A percentile compares a stretch with the other conserved stretches of the same genome.
phyloP scores from a whole-genome alignment of 2,329 filamentous ascomycete species.

The Aspergillus uvarum region DNA sequence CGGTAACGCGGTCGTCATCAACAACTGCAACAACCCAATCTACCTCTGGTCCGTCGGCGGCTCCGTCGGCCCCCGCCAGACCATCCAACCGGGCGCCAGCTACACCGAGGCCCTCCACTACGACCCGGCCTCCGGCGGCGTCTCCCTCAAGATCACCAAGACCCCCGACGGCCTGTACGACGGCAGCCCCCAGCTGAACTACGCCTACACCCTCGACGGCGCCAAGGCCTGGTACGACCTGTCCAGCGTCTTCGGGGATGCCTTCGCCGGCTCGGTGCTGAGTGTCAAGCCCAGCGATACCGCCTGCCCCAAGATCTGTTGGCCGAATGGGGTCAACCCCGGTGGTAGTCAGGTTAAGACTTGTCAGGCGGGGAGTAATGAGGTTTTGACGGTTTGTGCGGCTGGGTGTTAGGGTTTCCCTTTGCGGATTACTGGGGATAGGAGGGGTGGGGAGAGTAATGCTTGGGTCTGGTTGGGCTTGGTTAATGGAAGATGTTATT shows the following conservation, averaged over 20 bases:
- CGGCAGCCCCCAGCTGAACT: constrained; percentile 40
- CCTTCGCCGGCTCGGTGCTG: constrained; percentile 36
- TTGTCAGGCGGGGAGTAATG: constrained; percentile 26
- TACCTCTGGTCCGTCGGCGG: constrained; percentile 43
- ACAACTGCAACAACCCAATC: constrained; percentile 38
- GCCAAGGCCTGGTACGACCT: constrained; percentile 44
- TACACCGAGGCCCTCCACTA: constrained; percentile 40
- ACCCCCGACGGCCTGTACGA: constrained; percentile 37
- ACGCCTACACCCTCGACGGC: constrained; percentile 43
- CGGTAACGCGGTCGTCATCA: constrained; percentile 41
- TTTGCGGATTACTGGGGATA: neutral
- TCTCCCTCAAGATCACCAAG: constrained; percentile 45
- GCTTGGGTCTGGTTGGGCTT: neutral
- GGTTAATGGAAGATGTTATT: neutral
- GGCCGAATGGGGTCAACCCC: constrained; percentile 31
- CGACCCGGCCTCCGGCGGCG: constrained; percentile 41
- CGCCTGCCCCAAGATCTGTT: constrained; percentile 31
- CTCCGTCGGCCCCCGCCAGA: constrained; percentile 30
- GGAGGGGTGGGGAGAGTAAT: neutral
- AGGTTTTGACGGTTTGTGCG: constrained; percentile 35
- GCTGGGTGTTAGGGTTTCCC: constrained; percentile 20
- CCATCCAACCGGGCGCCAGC: constrained; percentile 30
- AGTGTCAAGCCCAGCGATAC: constrained; percentile 25
- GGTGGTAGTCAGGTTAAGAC: constrained; percentile 33
- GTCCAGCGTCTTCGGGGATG: constrained; percentile 44